A percentile compares a stretch with the other conserved stretches of the same genome.
Evolutionary conservation across 1,139 yeast species (phyloP).

Genomic region (Saccharomycopsis crataegensis): DNA sequence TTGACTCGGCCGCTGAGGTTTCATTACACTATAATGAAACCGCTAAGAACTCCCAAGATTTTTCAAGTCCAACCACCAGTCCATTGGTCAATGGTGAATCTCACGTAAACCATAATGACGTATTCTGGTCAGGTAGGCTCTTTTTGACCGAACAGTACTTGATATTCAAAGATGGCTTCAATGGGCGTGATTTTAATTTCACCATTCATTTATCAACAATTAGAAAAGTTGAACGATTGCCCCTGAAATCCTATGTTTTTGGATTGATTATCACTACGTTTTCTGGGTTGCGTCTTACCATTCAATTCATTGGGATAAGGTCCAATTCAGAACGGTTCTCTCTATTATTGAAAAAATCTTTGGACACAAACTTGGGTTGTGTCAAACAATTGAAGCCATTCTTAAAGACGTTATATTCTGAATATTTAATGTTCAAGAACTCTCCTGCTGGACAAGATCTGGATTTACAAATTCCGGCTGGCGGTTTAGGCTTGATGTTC

Average conservation of each 20-base stretch:
- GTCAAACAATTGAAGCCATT: constrained; percentile 61
- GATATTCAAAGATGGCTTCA: constrained; percentile 65
- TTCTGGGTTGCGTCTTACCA: constrained; percentile 53
- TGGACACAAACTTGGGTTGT: constrained; percentile 57
- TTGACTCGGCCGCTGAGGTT: constrained; percentile 65
- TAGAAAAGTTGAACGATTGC: constrained; percentile 79
- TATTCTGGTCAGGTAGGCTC: constrained; percentile 49
- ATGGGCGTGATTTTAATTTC: constrained; percentile 60
- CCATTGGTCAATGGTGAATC: constrained; percentile 4
- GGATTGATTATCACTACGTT: constrained; percentile 67
- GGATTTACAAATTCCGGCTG: constrained; percentile 48
- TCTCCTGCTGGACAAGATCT: constrained; percentile 25
- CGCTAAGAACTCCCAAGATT: constrained; percentile 23
- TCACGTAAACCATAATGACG: constrained; percentile 21
- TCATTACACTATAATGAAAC: constrained; percentile 41
- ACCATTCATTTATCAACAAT: constrained; percentile 70
- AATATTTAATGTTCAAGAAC: constrained; percentile 65
- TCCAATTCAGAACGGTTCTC: constrained; percentile 81
- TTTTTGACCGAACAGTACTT: constrained; percentile 68
- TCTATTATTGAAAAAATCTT: constrained; percentile 49
- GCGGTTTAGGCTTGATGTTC: constrained; percentile 77
- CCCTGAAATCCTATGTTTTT: constrained; percentile 62
- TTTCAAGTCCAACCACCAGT: constrained; percentile 18
- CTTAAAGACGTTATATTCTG: constrained; percentile 72
- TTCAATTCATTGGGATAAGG: constrained; percentile 73